Conservation (phyloP, 2,329 filamentous ascomycete species). For the Cladorrhinum sp. region DNA sequence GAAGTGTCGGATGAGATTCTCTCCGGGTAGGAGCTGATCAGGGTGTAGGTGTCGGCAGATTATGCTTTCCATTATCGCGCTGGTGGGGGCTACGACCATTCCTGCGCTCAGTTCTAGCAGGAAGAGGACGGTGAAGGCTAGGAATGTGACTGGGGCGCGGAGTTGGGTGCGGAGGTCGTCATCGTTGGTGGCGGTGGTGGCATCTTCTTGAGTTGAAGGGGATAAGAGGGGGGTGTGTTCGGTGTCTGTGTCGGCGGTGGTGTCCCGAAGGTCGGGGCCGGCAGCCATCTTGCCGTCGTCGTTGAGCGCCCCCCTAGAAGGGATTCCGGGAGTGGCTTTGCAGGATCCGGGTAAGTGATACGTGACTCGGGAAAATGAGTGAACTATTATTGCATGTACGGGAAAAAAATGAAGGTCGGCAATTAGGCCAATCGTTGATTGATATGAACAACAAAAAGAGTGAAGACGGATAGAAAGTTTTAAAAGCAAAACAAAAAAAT, state of each 20-base stretch:
- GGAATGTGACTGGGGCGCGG: conserved; percentile 28
- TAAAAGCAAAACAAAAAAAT: not conserved
- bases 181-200: conserved; percentile 6
- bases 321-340: too few species aligned
- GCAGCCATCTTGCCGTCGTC: not conserved
- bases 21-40: conserved; percentile 32
- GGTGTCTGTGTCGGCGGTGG: not conserved
- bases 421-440: too few species aligned
- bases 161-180: conserved; percentile 19
- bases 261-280: not conserved
- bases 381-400: too few species aligned
- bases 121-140: conserved; percentile 36
- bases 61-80: conserved; percentile 51
- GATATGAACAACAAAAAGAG: not conserved
- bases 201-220: not conserved
- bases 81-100: conserved; percentile 39
- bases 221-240: conserved; percentile 4
- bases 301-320: too few species aligned
- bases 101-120: conserved; percentile 40
- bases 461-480: too few species aligned
- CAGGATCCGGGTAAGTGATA: too few species aligned
- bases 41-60: conserved; percentile 50
- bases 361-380: too few species aligned
- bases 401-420: too few species aligned
- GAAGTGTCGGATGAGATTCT: conserved; percentile 12